A percentile compares a stretch with the other conserved stretches of the same genome.
These are phyloP conservation scores for Phytopythium helicoides DNA, from an alignment of 352 stramenopile species.

Conservation along the genomic window DNA sequence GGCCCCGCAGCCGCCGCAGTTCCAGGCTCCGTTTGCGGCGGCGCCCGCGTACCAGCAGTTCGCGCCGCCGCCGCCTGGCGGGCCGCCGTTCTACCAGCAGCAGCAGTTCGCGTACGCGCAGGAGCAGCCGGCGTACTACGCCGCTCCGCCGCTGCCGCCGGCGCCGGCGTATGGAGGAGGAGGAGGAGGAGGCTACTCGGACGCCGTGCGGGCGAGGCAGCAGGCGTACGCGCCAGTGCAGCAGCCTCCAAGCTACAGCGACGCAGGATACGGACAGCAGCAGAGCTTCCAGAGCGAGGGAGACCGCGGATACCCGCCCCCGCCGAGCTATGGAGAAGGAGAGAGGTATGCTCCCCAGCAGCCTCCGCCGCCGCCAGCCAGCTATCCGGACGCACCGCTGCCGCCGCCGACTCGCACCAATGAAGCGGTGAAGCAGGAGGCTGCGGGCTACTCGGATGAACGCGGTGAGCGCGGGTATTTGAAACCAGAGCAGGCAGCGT, in stretches of 20 bases:
- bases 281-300: conserved; percentile 8
- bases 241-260: conserved; percentile 1
- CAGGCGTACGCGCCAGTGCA: conserved; percentile 34
- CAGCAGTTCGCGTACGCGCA: conserved; percentile 7
- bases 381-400: conserved; percentile 1
- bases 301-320: conserved; percentile 2
- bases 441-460: conserved; percentile 1
- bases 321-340: not conserved
- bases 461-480: conserved; percentile 11
- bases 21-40: not conserved
- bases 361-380: not conserved
- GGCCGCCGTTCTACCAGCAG: conserved; percentile 5
- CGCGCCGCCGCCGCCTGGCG: conserved; percentile 6
- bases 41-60: conserved; percentile 6
- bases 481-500: conserved; percentile 1
- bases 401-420: not conserved
- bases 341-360: not conserved
- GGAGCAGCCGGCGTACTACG: conserved; percentile 11
- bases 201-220: conserved; percentile 32
- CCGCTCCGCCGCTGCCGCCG: conserved; percentile 5
- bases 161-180: conserved; percentile 7
- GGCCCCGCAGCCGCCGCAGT: conserved; percentile 4
- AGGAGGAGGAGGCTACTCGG: conserved; percentile 24
- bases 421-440: not conserved
- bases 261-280: conserved; percentile 1